Percentiles rank a stretch among this genome's conserved stretches.
These are phyloP conservation scores for Symbiodinium pilosum DNA, from an alignment of 73 alveolate species.

Conservation along the genomic window DNA sequence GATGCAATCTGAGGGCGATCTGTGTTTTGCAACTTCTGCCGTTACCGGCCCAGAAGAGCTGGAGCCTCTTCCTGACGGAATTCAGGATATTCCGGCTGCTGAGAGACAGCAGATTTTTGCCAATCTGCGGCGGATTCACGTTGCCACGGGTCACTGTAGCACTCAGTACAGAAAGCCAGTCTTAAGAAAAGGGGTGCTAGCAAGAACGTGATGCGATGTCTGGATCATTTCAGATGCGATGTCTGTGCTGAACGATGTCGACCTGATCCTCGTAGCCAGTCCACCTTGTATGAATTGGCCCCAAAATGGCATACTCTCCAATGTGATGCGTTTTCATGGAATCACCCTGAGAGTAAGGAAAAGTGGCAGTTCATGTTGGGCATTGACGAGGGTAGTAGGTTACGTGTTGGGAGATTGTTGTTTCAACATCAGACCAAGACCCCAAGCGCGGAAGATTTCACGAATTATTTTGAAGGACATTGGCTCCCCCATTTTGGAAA, in stretches of 20 bases:
- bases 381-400: conserved; percentile 42
- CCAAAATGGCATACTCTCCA: conserved; percentile 24
- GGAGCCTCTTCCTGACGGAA: not conserved
- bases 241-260: not conserved
- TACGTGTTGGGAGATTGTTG: not conserved
- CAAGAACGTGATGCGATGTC: too few species aligned
- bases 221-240: not conserved
- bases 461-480: not conserved
- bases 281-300: not conserved
- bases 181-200: too few species aligned
- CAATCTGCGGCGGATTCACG: not conserved
- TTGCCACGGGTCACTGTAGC: too few species aligned
- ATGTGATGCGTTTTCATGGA: not conserved
- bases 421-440: not conserved
- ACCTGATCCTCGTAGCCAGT: not conserved
- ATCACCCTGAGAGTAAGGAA: not conserved
- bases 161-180: too few species aligned
- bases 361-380: conserved; percentile 5
- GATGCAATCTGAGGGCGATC: not conserved
- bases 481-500: conserved; percentile 8
- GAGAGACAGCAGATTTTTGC: too few species aligned
- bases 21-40: not conserved
- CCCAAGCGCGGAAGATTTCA: not conserved
- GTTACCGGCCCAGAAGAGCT: too few species aligned
- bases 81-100: not conserved